These are phyloP conservation scores for Talaromyces sp. DNA, from an alignment of 2,329 filamentous ascomycete species.

Conservation along the genomic window DNA sequence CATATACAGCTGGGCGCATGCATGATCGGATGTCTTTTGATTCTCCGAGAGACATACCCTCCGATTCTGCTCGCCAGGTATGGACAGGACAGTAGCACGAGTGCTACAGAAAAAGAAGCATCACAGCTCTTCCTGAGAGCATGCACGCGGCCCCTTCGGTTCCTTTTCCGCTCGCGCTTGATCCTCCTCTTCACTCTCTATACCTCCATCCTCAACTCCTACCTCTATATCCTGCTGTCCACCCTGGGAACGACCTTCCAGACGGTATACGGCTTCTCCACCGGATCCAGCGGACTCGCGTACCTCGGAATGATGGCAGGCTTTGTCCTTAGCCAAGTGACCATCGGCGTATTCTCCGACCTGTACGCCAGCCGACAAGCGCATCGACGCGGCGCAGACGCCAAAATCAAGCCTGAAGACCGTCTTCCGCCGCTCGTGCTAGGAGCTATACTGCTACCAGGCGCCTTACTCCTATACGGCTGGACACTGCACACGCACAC, in stretches of 20 bases:
- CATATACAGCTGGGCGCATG: background rate
- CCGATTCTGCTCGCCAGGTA: background rate
- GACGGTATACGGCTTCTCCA: slow-evolving; percentile 45
- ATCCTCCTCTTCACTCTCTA: slow-evolving; percentile 63
- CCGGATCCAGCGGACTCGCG: slow-evolving; percentile 64
- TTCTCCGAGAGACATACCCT: slow-evolving; percentile 42
- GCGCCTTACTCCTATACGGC: slow-evolving; percentile 63
- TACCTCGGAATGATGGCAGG: slow-evolving; percentile 77
- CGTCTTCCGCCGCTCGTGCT: slow-evolving; percentile 21
- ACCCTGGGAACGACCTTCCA: slow-evolving; percentile 79
- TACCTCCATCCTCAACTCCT: slow-evolving; percentile 68
- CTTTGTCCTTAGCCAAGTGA: slow-evolving; percentile 48
- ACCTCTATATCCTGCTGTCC: slow-evolving; percentile 80
- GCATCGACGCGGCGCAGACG: too few relatives aligned
- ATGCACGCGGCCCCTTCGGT: slow-evolving; percentile 66
- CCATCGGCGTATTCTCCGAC: background rate
- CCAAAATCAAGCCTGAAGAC: slow-evolving; percentile 14
- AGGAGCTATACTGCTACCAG: slow-evolving; percentile 31
- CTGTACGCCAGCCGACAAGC: slow-evolving; percentile 1
- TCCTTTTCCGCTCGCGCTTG: background rate
- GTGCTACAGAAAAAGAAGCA: slow-evolving; percentile 42
- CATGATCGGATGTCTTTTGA: slow-evolving; percentile 29
- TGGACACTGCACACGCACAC: slow-evolving; percentile 47
- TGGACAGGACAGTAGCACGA: background rate
- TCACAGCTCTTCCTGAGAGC: slow-evolving; percentile 49